Evolutionary conservation across 345 rosid genomes (phyloP).

Genomic region (Dipteronia sinensis): DNA sequence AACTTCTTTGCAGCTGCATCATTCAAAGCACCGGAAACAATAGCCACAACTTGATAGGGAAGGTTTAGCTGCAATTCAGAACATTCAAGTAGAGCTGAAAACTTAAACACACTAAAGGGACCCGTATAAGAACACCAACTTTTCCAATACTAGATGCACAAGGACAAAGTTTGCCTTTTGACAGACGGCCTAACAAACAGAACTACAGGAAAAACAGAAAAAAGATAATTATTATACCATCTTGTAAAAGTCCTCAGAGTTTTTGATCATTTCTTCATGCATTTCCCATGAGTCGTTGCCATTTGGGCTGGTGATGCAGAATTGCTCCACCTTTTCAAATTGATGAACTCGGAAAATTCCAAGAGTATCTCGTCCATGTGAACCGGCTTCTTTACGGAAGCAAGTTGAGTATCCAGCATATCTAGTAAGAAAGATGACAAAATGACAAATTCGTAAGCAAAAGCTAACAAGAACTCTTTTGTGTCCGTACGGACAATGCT

Average conservation of each 20-base stretch:
- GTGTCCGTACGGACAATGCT: not conserved
- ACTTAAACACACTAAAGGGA: not conserved
- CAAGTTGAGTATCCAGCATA: slow-evolving; percentile 96
- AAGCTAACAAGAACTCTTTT: not conserved
- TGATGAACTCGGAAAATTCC: slow-evolving; percentile 99
- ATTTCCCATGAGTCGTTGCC: slow-evolving; percentile 85
- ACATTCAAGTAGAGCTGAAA: slow-evolving; percentile 2
- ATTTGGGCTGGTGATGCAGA: slow-evolving; percentile 86
- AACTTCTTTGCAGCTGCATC: slow-evolving; percentile 97
- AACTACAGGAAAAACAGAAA: no score
- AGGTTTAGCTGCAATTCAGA: slow-evolving; percentile 62
- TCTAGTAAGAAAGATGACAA: slow-evolving; percentile 34
- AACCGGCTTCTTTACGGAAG: slow-evolving; percentile 97
- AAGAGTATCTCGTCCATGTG: slow-evolving; percentile 94
- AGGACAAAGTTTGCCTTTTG: not conserved
- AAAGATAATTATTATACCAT: slow-evolving; percentile 38
- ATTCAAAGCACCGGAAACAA: slow-evolving; percentile 91
- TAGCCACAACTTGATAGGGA: slow-evolving; percentile 80
- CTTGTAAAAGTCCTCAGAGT: slow-evolving; percentile 86
- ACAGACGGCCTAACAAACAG: not conserved
- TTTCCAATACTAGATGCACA: not conserved
- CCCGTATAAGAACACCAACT: not conserved
- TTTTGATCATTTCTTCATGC: slow-evolving; percentile 94
- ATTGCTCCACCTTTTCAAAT: slow-evolving; percentile 97
- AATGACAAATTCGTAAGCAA: slow-evolving; percentile 16